Evolutionary conservation across 768 basidiomycete species (phyloP), one percentile per base, ranked within the genome.

Genomic region (Boletales sp.): DNA sequence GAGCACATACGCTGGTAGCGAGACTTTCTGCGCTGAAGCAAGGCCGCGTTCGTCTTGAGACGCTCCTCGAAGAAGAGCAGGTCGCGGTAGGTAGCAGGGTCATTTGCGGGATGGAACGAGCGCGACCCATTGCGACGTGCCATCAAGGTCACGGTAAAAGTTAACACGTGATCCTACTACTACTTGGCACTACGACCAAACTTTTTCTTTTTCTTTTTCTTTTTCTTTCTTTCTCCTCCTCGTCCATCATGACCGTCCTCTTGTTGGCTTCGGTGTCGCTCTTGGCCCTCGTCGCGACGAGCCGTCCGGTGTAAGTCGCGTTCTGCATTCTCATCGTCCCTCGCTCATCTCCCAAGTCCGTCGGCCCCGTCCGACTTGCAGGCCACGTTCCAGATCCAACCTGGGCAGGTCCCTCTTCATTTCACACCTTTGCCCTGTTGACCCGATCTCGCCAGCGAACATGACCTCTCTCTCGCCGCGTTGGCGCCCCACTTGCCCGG

Each of bases 41-140:
- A 80, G n/a, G 86, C 80, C 6, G 91, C 92, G 62, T 88, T 97
- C 17, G 88, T 87, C 73, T 96, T 96, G 51, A 99, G 81, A n/a
- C 95, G 79, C 65, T 97, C 94, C 71, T 99, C 95, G 53, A 98
- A 97, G 40, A 92, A 73, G 19, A 97, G 78, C 13, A 99, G 73
- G 65, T 99, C 95, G 40, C 87, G 75, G 67, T 87, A 91, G 2
- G 93, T 94, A 12, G 86, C 76, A 44, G 76, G 75, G 66, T 94
- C 93, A 60, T 82, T 82, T 34, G 84, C 71, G 0, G 91, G 89
- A 54, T 76, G 64, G 61, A 75, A 84, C 33, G 33, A 34, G 34
- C 34, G 25, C 25, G 25, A 28, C 25, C 3, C 25, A 28, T 28
- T 15, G 15, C 34, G 13, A 15, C 34, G 66, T 31, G 50, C 50